Base-by-base conservation (phyloP, 1,139 yeast species). In the Sugiyamaella grinbergsii region DNA sequence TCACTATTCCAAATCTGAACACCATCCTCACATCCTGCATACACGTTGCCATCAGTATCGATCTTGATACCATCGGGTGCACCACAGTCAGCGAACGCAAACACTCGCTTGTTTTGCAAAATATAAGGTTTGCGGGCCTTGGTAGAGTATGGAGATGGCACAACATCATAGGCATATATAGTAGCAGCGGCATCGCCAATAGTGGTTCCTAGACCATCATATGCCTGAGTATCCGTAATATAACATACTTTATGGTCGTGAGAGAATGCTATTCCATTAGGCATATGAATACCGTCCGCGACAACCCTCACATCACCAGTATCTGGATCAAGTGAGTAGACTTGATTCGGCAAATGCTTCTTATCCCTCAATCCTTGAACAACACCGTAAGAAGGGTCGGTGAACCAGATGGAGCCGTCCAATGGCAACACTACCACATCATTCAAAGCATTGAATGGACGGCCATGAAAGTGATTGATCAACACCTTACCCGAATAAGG, bases 51-150 rank as follows among this genome's bases (percentile, higher is more conserved):
- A 0, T 41, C 45, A 3, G 46, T 42, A 46, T 66, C 70, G 28
- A 54, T 52, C 51, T 63, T 64, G 50, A 66, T 62, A 3, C 68
- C 68, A 47, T 64, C 67, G 1, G 68, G 68, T 6, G 60, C 64
- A 3, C 61, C 66, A 23, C 54, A 40, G 42, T 58, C 63, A 13
- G 61, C 47, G 50, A 53, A 63, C 5, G 67, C 67, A 56, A 63
- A 63, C 19, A 58, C 47, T 11, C 66, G 56, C 29, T 54, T 54
- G 45, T 63, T 59, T 11, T 50, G 43, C 11, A 62, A 54, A n/a
- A 56, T 44, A 23, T 52, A 51, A n/a, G 56, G 56, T 8, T 31
- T 31, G 16, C 40, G 28, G 16, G 19, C 22, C 22, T 39, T 33
- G n/a, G 6, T 22, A 2, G 54, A 52, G n/a, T 43, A 43, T 4